phyloP scores from a whole-genome alignment of 805 yeast species.

The Saccharomyces kudriavzevii region DNA sequence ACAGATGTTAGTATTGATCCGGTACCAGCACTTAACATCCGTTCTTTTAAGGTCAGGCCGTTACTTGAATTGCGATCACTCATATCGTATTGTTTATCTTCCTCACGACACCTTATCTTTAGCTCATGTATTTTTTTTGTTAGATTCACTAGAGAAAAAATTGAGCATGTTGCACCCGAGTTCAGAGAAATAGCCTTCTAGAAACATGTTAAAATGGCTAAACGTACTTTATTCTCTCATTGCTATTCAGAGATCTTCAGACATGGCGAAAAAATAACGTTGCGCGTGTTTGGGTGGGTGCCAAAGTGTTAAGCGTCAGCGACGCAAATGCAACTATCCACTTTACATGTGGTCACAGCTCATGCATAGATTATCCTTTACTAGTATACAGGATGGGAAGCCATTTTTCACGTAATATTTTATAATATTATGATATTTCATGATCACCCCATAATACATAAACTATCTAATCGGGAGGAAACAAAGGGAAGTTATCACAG shows the following conservation, averaged over 20 bases:
- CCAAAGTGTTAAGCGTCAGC: neutral
- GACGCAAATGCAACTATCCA: neutral
- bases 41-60: conserved; percentile 35
- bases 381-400: neutral
- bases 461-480: neutral
- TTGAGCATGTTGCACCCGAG: neutral
- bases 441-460: neutral
- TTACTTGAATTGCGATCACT: conserved; percentile 1
- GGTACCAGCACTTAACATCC: conserved; percentile 72
- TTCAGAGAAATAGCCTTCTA: neutral
- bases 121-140: neutral
- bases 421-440: neutral
- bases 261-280: neutral
- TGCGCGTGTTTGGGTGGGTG: neutral
- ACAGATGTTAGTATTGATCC: conserved; percentile 69
- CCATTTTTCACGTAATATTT: too few relatives aligned
- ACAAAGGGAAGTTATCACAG: conserved; percentile 4
- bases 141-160: neutral
- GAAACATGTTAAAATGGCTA: neutral
- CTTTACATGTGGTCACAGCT: neutral
- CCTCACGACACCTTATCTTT: neutral
- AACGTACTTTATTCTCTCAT: neutral
- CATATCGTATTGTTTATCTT: neutral
- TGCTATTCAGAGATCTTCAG: neutral
- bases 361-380: neutral